Conservation (phyloP, 305 asterid species). For the Nicotiana rustica region DNA sequence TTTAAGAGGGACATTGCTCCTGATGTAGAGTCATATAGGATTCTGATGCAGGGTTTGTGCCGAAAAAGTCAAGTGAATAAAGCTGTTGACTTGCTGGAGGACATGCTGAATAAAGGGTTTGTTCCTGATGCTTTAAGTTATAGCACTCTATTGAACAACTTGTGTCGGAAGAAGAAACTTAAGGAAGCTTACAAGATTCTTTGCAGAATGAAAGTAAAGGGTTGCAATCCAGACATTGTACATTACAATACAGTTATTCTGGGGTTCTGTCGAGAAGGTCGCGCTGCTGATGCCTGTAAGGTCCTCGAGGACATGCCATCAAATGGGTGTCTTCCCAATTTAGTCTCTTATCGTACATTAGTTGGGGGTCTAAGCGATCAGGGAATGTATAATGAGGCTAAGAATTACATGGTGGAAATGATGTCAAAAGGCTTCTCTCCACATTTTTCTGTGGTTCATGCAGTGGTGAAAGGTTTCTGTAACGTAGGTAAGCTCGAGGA, state of each 20-base stretch:
- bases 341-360: conserved; percentile 70
- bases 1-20: conserved; percentile 81
- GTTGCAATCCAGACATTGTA: conserved; percentile 86
- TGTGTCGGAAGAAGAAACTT: conserved; percentile 87
- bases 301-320: conserved; percentile 81
- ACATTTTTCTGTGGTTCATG: conserved; percentile 73
- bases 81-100: conserved; percentile 86
- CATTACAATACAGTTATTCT: conserved; percentile 83
- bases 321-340: conserved; percentile 85
- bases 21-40: conserved; percentile 78
- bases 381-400: conserved; percentile 80
- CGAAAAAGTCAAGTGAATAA: conserved; percentile 91
- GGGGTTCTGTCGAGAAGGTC: conserved; percentile 83
- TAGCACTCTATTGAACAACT: conserved; percentile 79
- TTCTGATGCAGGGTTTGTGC: conserved; percentile 86
- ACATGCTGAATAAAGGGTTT: conserved; percentile 95
- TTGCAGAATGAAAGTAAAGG: conserved; percentile 90
- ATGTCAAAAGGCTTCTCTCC: conserved; percentile 63
- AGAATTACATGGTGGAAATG: conserved; percentile 59
- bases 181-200: conserved; percentile 96
- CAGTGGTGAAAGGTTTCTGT: conserved; percentile 66
- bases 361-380: conserved; percentile 80
- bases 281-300: conserved; percentile 87
- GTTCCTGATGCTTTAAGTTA: conserved; percentile 82
- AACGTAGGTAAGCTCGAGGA: conserved; percentile 69